A percentile compares a stretch with the other conserved stretches of the same genome.
Conservation (phyloP, 2,329 filamentous ascomycete species). For the Trichoderma sp. region DNA sequence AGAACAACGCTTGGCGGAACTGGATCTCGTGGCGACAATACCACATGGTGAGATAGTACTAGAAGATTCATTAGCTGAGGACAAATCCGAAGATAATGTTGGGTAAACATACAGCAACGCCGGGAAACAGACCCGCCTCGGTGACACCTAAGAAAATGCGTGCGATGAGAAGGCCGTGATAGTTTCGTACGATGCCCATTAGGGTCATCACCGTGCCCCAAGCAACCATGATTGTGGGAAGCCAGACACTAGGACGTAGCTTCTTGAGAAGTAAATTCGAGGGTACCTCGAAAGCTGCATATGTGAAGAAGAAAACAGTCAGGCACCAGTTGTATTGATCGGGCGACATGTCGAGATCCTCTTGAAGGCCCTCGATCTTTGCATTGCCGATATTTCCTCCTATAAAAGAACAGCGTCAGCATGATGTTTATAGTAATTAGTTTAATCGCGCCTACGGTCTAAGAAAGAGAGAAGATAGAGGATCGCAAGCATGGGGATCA, state of each 20-base stretch:
- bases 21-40: slow-evolving; percentile 58
- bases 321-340: slow-evolving; percentile 70
- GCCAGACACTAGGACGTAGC: slow-evolving; percentile 69
- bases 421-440: not conserved
- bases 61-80: not conserved
- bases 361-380: slow-evolving; percentile 58
- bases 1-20: slow-evolving; percentile 69
- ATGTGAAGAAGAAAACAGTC: slow-evolving; percentile 74
- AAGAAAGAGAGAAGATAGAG: slow-evolving; percentile 69
- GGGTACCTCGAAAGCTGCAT: slow-evolving; percentile 70
- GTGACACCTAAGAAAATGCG: slow-evolving; percentile 61
- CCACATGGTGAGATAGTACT: slow-evolving; percentile 58
- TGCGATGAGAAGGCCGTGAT: slow-evolving; percentile 46
- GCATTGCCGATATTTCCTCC: slow-evolving; percentile 65
- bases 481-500: slow-evolving; percentile 62
- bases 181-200: slow-evolving; percentile 54
- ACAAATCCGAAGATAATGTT: not conserved
- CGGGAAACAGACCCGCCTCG: slow-evolving; percentile 66
- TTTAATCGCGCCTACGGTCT: slow-evolving; percentile 45
- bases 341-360: slow-evolving; percentile 55
- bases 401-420: not conserved
- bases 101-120: slow-evolving; percentile 46
- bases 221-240: slow-evolving; percentile 72
- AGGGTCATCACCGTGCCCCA: slow-evolving; percentile 51
- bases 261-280: slow-evolving; percentile 76